These are phyloP conservation scores for Candida patagonica DNA, from an alignment of 805 yeast genomes.

Conservation along the genomic window DNA sequence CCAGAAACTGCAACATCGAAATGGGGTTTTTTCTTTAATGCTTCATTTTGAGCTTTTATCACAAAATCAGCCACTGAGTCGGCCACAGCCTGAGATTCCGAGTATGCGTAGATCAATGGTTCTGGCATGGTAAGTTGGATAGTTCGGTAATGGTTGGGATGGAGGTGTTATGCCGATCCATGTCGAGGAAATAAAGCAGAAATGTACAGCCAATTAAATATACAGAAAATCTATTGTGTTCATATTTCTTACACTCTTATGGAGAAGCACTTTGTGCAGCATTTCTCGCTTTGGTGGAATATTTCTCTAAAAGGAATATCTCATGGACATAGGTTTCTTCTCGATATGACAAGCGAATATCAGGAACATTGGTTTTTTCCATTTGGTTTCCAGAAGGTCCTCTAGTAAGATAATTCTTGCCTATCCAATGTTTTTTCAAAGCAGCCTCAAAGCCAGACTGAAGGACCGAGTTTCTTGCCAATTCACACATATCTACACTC, in stretches of 20 bases:
- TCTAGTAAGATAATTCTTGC: conserved; percentile 40
- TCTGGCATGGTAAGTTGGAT: too few relatives aligned
- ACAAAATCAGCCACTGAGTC: conserved; percentile 55
- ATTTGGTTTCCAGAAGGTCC: conserved; percentile 82
- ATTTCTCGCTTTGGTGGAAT: conserved; percentile 15
- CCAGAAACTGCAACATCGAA: conserved; percentile 84
- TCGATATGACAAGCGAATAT: conserved; percentile 75
- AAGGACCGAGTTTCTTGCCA: conserved; percentile 83
- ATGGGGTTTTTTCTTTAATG: conserved; percentile 34
- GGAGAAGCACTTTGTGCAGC: too few relatives aligned
- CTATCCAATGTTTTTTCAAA: conserved; percentile 89
- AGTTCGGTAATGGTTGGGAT: too few relatives aligned
- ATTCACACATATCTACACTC: conserved; percentile 93
- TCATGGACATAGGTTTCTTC: conserved; percentile 74
- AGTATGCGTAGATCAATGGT: conserved; percentile 38
- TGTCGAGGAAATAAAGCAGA: too few relatives aligned
- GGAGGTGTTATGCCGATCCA: too few relatives aligned
- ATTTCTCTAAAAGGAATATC: conserved; percentile 32
- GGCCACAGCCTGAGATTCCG: conserved; percentile 53
- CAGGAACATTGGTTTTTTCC: conserved; percentile 92
- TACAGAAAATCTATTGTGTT: too few relatives aligned
- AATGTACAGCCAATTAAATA: too few relatives aligned
- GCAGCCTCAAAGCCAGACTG: conserved; percentile 91
- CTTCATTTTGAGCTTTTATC: conserved; percentile 51
- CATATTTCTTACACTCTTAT: too few relatives aligned